phyloP scores from a whole-genome alignment of 1,284 basidiomycete genomes.

The Rhizoctonia solani region DNA sequence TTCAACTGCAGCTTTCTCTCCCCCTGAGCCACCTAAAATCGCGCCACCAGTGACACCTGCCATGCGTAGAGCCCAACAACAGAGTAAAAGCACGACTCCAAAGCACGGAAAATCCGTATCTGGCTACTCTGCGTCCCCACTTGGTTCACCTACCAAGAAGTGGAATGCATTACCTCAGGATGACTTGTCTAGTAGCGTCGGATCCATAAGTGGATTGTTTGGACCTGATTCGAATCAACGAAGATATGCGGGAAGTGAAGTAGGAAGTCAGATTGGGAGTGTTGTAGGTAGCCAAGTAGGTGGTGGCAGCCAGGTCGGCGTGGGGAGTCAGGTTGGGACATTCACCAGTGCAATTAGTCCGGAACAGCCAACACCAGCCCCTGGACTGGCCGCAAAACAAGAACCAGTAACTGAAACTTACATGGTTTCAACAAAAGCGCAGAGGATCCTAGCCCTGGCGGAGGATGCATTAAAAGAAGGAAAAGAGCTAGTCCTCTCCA shows the following conservation, averaged over 20 bases:
- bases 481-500: constrained; percentile 39
- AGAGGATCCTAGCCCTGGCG: constrained; percentile 62
- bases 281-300: not conserved
- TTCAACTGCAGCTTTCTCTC: not conserved
- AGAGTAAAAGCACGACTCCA: not conserved
- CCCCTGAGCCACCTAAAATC: constrained; percentile 22
- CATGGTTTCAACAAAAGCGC: constrained; percentile 45
- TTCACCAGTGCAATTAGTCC: not conserved
- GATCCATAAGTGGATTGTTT: constrained; percentile 13
- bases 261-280: not conserved
- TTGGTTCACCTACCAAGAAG: not conserved
- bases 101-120: not conserved
- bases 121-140: not conserved
- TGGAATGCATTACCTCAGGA: not conserved
- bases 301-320: not conserved
- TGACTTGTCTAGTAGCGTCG: not conserved
- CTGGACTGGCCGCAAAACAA: not conserved
- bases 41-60: constrained; percentile 23
- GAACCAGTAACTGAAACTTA: constrained; percentile 41
- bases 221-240: not conserved
- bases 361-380: not conserved
- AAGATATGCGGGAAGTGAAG: not conserved
- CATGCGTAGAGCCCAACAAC: constrained; percentile 26
- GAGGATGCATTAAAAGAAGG: constrained; percentile 48
- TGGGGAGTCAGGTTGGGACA: not conserved